phyloP scores from a whole-genome alignment of 1,139 yeast species.

The Nakaseomyces delphensis region DNA sequence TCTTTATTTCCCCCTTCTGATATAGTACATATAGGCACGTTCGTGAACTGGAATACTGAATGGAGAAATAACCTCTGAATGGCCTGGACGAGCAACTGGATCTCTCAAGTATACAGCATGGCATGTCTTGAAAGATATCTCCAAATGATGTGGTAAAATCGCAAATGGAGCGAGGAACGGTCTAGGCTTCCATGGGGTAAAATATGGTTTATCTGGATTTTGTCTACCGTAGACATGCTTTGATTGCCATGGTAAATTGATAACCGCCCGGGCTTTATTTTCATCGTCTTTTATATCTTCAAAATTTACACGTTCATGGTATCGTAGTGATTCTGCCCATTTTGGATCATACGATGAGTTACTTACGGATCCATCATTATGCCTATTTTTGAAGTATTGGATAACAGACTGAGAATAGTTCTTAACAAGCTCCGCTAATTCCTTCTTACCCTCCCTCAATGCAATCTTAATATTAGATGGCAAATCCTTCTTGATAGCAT shows the following conservation, averaged over 20 bases:
- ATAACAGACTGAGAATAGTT: slow-evolving; percentile 23
- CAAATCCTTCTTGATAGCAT: slow-evolving; percentile 25
- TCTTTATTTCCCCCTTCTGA: slow-evolving; percentile 56
- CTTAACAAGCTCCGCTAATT: slow-evolving; percentile 18
- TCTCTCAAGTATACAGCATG: slow-evolving; percentile 93
- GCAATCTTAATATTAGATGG: slow-evolving; percentile 19
- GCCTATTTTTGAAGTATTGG: slow-evolving; percentile 13
- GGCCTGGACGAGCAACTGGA: slow-evolving; percentile 96
- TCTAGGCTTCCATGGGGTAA: slow-evolving; percentile 96
- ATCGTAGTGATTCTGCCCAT: slow-evolving; percentile 49
- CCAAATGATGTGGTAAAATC: slow-evolving; percentile 83
- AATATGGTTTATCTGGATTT: slow-evolving; percentile 69
- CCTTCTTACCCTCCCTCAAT: slow-evolving; percentile 22
- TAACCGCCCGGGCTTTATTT: slow-evolving; percentile 35
- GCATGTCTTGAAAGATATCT: slow-evolving; percentile 81
- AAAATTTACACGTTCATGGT: slow-evolving; percentile 43
- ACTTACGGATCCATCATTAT: slow-evolving; percentile 6
- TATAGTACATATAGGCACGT: slow-evolving; percentile 92
- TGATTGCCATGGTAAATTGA: slow-evolving; percentile 65
- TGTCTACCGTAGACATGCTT: slow-evolving; percentile 65
- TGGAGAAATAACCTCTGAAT: slow-evolving; percentile 91
- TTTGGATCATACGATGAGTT: slow-evolving; percentile 42
- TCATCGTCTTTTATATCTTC: slow-evolving; percentile 52
- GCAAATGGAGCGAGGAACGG: slow-evolving; percentile 91
- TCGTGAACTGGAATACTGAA: slow-evolving; percentile 78